These are phyloP conservation scores for Bipolaris gigantea DNA, from an alignment of 2,329 filamentous ascomycete species.

Conservation along the genomic window DNA sequence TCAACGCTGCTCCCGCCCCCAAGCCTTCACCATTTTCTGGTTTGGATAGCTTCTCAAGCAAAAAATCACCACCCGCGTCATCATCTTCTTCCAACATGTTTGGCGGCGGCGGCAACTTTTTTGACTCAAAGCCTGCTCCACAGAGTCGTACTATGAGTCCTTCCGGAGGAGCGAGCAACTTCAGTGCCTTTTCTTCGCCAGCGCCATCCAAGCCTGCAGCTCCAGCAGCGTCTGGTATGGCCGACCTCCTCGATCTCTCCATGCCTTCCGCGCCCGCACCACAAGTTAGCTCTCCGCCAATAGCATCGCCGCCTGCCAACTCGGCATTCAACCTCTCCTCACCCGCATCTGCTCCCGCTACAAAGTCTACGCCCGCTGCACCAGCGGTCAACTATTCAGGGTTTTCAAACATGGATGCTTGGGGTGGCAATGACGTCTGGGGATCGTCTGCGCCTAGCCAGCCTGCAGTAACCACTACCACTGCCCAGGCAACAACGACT, in stretches of 20 bases:
- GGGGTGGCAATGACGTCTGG: conserved; percentile 86
- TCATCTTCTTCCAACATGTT: conserved; percentile 55
- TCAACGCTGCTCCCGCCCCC: conserved; percentile 52
- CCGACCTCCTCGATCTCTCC: conserved; percentile 78
- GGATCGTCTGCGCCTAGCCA: conserved; percentile 63
- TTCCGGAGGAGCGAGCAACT: conserved; percentile 62
- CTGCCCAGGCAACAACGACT: conserved; percentile 45
- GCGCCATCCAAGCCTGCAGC: conserved; percentile 50
- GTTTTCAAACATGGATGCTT: conserved; percentile 68
- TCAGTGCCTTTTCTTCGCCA: conserved; percentile 66
- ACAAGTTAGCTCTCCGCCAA: conserved; percentile 27
- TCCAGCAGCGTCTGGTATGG: conserved; percentile 60
- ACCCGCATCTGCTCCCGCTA: conserved; percentile 39
- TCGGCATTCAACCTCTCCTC: conserved; percentile 70
- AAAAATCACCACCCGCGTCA: conserved; percentile 43
- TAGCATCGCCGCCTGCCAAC: conserved; percentile 49
- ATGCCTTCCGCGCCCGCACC: conserved; percentile 41
- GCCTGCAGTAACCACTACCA: conserved; percentile 38
- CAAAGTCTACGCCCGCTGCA: conserved; percentile 35
- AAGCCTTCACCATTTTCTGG: conserved; percentile 68
- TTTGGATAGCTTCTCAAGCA: conserved; percentile 57
- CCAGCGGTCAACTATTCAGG: conserved; percentile 46
- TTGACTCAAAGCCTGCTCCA: conserved; percentile 65
- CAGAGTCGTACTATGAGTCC: conserved; percentile 56
- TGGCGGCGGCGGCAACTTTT: conserved; percentile 76